These are phyloP conservation scores for Pseudogymnoascus sp. DNA, from an alignment of 2,329 filamentous ascomycete species.

Conservation along the genomic window DNA sequence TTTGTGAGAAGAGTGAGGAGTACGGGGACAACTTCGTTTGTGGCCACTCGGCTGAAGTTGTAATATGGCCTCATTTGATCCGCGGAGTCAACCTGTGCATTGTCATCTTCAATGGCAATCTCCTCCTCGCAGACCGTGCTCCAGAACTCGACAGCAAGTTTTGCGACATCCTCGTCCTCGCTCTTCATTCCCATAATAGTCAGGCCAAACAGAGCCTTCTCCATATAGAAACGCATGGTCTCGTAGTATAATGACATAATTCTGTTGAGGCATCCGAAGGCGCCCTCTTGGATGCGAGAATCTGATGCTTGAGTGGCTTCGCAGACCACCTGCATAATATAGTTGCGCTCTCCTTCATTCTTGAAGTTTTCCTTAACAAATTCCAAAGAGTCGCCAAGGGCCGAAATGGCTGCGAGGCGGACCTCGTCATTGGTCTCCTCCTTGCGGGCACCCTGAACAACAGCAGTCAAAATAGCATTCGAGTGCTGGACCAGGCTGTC, in stretches of 20 bases:
- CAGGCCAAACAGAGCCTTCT: slow-evolving; percentile 95
- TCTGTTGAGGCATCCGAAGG: slow-evolving; percentile 94
- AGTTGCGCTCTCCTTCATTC: slow-evolving; percentile 97
- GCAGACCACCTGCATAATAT: slow-evolving; percentile 99
- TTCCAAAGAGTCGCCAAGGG: slow-evolving; percentile 91
- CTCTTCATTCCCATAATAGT: slow-evolving; percentile 99
- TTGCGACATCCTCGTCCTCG: slow-evolving; percentile 94
- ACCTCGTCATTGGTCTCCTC: slow-evolving; percentile 91
- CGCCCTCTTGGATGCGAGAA: slow-evolving; percentile 84
- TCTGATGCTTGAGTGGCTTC: slow-evolving; percentile 95
- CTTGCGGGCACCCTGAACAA: slow-evolving; percentile 94
- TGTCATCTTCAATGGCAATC: slow-evolving; percentile 96
- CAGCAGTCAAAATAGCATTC: slow-evolving; percentile 94
- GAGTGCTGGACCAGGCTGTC: slow-evolving; percentile 78
- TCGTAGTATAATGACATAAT: slow-evolving; percentile 99
- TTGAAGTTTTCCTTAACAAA: slow-evolving; percentile 99
- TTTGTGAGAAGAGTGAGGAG: slow-evolving; percentile 83
- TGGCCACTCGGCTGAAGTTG: slow-evolving; percentile 91
- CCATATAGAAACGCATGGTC: slow-evolving; percentile 99
- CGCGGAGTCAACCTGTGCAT: slow-evolving; percentile 55
- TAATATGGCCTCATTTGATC: slow-evolving; percentile 78
- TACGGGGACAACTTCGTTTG: slow-evolving; percentile 89
- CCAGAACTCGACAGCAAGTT: slow-evolving; percentile 98
- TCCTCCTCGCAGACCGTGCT: slow-evolving; percentile 99
- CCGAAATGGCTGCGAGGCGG: slow-evolving; percentile 84